phyloP scores from a whole-genome alignment of 202 grass and related monocot genomes.

The Schoenoplectus triqueter region DNA sequence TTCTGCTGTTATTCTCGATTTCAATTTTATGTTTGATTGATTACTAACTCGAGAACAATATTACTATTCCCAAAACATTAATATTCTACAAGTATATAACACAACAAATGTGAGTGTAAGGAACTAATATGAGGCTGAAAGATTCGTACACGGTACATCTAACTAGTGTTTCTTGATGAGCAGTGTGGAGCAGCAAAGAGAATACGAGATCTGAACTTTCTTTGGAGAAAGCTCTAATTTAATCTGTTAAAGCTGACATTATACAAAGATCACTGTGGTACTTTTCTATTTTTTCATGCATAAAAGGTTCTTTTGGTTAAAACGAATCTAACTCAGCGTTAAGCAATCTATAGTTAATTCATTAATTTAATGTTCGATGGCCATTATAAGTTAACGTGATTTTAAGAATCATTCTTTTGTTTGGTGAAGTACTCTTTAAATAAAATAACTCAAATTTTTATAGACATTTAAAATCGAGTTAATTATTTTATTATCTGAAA shows the following conservation, averaged over 20 bases:
- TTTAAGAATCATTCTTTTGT: background rate
- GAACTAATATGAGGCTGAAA: background rate
- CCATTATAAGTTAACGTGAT: background rate
- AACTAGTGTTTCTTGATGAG: background rate
- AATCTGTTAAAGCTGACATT: background rate
- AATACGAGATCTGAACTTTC: background rate
- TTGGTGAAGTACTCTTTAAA: no score
- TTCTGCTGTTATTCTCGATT: no score
- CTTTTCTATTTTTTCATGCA: slow-evolving; percentile 14
- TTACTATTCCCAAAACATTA: no score
- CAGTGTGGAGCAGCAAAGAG: background rate
- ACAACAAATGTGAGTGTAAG: background rate
- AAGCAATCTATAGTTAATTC: background rate
- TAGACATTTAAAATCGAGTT: no score
- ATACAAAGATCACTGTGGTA: background rate
- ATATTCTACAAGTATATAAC: background rate
- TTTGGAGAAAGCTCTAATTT: background rate
- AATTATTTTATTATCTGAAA: no score
- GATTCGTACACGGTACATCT: no score
- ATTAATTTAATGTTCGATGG: background rate
- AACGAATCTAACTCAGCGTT: background rate
- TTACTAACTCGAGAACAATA: no score
- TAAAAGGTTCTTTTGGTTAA: slow-evolving; percentile 20
- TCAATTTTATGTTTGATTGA: no score
- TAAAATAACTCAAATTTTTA: no score